Percentiles rank a stretch among this genome's conserved stretches.
Evolutionary conservation across 2,329 filamentous ascomycete genomes (phyloP).

Genomic region (Colletotrichum sp.): DNA sequence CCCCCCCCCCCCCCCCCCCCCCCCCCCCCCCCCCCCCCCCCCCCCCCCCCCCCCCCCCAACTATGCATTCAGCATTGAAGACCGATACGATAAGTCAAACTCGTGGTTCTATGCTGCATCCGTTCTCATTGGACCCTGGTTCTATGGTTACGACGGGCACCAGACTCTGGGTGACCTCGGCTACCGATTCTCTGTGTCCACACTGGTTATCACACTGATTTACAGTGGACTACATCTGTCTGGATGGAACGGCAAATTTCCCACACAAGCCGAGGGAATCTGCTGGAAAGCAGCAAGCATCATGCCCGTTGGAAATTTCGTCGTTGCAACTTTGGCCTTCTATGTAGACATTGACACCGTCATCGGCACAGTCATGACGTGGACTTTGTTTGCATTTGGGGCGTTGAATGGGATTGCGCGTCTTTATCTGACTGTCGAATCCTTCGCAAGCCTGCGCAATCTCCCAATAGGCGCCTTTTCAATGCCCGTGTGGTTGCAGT

Average conservation of each 20-base stretch:
- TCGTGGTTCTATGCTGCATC: rapidly evolving
- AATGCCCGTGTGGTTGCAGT: neutral
- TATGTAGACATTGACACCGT: too few relatives aligned
- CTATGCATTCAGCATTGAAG: rapidly evolving
- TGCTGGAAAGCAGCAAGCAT: neutral
- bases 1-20: too few relatives aligned
- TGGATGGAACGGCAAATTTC: neutral
- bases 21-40: too few relatives aligned
- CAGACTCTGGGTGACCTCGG: too few relatives aligned
- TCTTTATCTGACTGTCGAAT: neutral
- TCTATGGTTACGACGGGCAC: rapidly evolving
- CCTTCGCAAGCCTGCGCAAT: neutral
- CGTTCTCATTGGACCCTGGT: neutral
- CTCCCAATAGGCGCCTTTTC: neutral
- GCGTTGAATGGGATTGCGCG: neutral
- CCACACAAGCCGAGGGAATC: neutral
- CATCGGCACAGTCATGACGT: too few relatives aligned
- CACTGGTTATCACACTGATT: neutral
- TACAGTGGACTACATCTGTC: neutral
- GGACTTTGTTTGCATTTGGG: too few relatives aligned
- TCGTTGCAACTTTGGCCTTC: too few relatives aligned
- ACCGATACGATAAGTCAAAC: rapidly evolving
- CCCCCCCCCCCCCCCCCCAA: too few relatives aligned
- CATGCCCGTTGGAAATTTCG: rapidly evolving
- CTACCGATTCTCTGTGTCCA: rapidly evolving